These are phyloP conservation scores for Alnus rubra DNA, from an alignment of 306 rosid genomes.

Conservation along the genomic window DNA sequence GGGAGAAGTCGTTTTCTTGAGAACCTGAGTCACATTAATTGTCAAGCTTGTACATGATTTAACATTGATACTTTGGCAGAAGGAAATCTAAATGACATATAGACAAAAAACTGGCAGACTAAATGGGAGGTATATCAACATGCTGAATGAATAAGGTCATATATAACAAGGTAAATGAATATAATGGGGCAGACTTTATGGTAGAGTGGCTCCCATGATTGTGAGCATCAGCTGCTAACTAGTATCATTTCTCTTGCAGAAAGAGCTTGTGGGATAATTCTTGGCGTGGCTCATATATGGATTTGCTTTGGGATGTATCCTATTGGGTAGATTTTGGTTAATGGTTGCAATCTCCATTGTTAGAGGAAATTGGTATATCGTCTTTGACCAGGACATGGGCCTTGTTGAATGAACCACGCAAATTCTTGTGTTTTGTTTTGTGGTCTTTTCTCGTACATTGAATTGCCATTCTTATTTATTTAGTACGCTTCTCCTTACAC, in stretches of 20 bases:
- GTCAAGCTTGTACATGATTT: not conserved
- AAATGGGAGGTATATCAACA: not conserved
- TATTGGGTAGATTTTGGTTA: not conserved
- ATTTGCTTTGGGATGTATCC: not conserved
- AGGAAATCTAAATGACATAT: not conserved
- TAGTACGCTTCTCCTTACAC: not conserved
- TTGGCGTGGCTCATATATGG: not conserved
- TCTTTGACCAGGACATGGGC: too few relatives aligned
- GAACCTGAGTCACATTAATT: constrained; percentile 22
- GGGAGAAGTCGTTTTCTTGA: constrained; percentile 32
- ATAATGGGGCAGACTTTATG: not conserved
- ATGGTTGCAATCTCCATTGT: too few relatives aligned
- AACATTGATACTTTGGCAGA: not conserved
- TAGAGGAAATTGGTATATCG: too few relatives aligned
- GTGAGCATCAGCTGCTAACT: not conserved
- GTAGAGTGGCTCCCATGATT: not conserved
- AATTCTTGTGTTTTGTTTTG: too few relatives aligned
- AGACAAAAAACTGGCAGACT: not conserved
- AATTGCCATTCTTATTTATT: not conserved
- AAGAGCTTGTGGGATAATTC: not conserved
- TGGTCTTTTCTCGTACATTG: not conserved
- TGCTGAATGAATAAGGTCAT: not conserved
- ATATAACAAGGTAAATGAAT: not conserved
- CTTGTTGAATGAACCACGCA: too few relatives aligned
- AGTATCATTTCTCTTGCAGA: not conserved